A percentile compares a stretch with the other conserved stretches of the same genome.
phyloP scores from a whole-genome alignment of 1,284 basidiomycete genomes.

The Exobasidium rhododendri region DNA sequence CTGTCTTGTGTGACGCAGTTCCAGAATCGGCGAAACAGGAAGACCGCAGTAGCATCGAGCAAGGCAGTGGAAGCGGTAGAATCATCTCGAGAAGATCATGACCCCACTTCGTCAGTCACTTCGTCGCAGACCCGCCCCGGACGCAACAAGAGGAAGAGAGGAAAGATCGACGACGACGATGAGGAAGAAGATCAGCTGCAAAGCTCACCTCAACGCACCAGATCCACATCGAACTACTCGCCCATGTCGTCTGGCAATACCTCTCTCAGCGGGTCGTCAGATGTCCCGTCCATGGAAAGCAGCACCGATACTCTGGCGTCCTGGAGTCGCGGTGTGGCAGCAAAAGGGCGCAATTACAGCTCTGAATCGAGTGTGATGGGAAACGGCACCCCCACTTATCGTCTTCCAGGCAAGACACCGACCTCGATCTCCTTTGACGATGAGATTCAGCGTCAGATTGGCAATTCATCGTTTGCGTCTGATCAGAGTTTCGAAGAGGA shows the following conservation, averaged over 20 bases:
- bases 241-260: neutral
- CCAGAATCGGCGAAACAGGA: constrained; percentile 9
- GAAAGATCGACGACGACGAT: neutral
- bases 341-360: neutral
- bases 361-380: neutral
- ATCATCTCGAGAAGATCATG: too few species aligned
- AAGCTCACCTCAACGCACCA: neutral
- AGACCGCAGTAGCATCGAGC: neutral
- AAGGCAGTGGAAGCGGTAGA: neutral
- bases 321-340: neutral
- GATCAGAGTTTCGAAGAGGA: neutral
- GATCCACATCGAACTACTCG: neutral
- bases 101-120: neutral
- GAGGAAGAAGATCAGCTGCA: neutral
- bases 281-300: neutral
- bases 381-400: neutral
- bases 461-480: neutral
- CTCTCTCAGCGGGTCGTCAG: neutral
- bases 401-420: neutral
- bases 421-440: neutral
- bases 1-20: constrained; percentile 5
- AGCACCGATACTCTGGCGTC: neutral
- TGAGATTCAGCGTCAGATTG: neutral
- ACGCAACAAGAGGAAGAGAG: neutral
- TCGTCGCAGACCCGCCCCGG: neutral